Evolutionary conservation across 495 filamentous ascomycete genomes (phyloP).

Genomic region (Sphaerosporella brunnea): DNA sequence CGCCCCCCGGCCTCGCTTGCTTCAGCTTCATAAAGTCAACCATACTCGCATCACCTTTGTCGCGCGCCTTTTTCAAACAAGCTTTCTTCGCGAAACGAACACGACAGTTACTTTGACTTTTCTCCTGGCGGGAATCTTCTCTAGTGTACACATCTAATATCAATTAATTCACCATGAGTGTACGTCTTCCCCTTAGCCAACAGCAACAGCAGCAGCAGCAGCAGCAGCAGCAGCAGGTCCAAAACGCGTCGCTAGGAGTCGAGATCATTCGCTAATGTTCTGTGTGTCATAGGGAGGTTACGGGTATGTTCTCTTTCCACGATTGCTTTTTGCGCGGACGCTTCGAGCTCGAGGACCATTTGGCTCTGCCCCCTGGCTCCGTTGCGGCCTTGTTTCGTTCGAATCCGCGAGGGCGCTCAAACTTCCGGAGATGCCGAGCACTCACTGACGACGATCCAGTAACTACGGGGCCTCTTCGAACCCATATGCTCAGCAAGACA

Average conservation of each 20-base stretch:
- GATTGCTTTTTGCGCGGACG: no score
- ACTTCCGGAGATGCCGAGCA: neutral
- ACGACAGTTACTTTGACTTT: neutral
- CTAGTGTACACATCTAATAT: neutral
- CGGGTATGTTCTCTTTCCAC: slow-evolving; percentile 26
- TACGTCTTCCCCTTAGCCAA: slow-evolving; percentile 27
- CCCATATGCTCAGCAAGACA: slow-evolving; percentile 35
- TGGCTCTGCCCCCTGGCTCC: neutral
- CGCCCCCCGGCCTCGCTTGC: neutral
- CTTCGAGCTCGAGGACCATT: neutral
- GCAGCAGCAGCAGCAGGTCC: neutral
- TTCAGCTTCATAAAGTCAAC: neutral
- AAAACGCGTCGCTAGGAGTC: slow-evolving; percentile 2
- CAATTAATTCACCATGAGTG: slow-evolving; percentile 25
- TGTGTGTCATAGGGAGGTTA: slow-evolving; percentile 9
- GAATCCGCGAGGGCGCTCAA: no score
- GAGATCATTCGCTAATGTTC: slow-evolving; percentile 9
- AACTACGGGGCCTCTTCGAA: slow-evolving; percentile 32
- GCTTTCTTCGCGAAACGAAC: neutral
- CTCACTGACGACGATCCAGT: neutral
- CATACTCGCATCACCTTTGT: neutral
- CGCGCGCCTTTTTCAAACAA: no score
- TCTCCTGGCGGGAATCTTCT: neutral
- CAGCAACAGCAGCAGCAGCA: no score
- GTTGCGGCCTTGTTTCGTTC: no score